Base-by-base conservation (phyloP, 2,329 filamentous ascomycete species). In the Aspergillus pseudotamarii region DNA sequence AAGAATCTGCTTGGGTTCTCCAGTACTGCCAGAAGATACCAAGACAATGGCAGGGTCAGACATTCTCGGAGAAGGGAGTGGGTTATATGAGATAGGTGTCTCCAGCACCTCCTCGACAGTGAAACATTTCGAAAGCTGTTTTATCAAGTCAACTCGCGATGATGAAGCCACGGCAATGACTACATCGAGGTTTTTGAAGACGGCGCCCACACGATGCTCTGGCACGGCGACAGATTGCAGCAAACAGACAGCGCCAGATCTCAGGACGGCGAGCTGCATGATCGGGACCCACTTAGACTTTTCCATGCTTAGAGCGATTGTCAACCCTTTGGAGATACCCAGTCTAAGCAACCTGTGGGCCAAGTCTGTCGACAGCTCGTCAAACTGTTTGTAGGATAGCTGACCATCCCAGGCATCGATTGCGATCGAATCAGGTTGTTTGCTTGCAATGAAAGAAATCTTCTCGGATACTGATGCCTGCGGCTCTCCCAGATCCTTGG, bases 11-110 rank as follows among this genome's bases (percentile, higher is more conserved):
- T 58, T 58, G 6, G 56, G 56, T 21, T 26, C 21, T 0, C 56
- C 56, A n/a, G 56, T 58, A 48, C 56, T 58, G 23, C 56, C 56
- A 23, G 56, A 58, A 16, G 56, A 46, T 21, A 58, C 30, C 21
- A 45, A 34, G 28, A 58, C n/a, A 30, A 21, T 28, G 23, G 34
- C 21, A 11, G 21, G 54, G 45, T 48, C 45, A 16, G n/a, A 16
- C 45, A 48, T 23, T 26, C 45, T 26, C 10, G 21, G 45, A 26
- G 45, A 26, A 23, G 21, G 45, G 11, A 48, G 45, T 26, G 21
- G 21, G 14, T 23, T 26, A 26, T 48, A 48, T 48, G 21, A 26
- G 21, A 48, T 26, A 48, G 45, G 45, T 23, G 21, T 14, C 3
- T 26, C 45, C 21, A 16, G 21, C 11, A 48, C 10, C 45, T 48